Evolutionary conservation across 129 eudicot species (phyloP).

Genomic region (Centaurea solstitialis): DNA sequence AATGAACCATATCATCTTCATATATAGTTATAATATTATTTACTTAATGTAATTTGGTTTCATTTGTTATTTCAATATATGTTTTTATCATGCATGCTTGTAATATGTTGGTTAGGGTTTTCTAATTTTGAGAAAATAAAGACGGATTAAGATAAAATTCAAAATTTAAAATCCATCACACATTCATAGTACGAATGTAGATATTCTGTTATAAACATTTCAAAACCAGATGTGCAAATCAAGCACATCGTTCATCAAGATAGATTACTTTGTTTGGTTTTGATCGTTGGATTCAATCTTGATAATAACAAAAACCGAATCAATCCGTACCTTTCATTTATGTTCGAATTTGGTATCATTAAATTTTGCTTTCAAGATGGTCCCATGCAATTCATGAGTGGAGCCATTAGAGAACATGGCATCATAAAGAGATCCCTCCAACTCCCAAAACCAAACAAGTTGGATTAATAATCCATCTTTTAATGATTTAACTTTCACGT

Average conservation of each 20-base stretch:
- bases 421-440: slow-evolving; percentile 12
- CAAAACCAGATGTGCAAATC: not conserved
- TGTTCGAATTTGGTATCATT: not conserved
- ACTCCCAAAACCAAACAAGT: not conserved
- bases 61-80: not conserved
- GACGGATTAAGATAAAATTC: too few species aligned
- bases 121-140: not conserved
- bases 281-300: not conserved
- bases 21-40: too few species aligned
- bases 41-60: too few species aligned
- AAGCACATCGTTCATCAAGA: not conserved
- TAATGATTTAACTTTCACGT: not conserved
- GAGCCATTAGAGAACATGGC: slow-evolving; percentile 28
- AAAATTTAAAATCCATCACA: not conserved
- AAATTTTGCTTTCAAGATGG: slow-evolving; percentile 3
- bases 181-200: too few species aligned
- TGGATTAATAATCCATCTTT: not conserved
- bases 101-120: too few species aligned
- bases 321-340: not conserved
- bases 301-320: not conserved
- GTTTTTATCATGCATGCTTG: too few species aligned
- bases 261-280: not conserved
- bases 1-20: too few species aligned
- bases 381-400: slow-evolving; percentile 25
- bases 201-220: too few species aligned